Evolutionary conservation across 2,329 filamentous ascomycete species (phyloP), one percentile per base, ranked within the genome.

Genomic region (Talaromyces sp.): DNA sequence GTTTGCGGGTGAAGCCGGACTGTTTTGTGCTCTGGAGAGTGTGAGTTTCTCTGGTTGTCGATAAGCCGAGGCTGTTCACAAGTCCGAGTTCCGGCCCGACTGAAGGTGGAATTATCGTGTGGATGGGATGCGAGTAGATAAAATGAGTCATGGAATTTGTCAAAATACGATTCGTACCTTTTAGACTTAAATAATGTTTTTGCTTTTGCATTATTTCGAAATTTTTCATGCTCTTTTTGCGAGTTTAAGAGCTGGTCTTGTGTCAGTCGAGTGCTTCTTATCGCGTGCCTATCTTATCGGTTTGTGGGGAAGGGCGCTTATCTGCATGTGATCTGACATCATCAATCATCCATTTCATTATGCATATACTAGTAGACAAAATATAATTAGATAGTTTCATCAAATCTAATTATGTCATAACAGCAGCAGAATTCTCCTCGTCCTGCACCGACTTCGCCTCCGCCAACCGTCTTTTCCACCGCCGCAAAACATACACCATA

Each of bases 401-500:
- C n/a, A n/a, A n/a, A 51, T 57, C 26, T 6, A 27, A 57, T 49
- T 54, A 56, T 14, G 21, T 11, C 41, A 21, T 29, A 8, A 46
- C 58, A 1, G n/a, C 49, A 19, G 27, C 32, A 21, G 51, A 21
- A 38, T 49, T 57, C 55, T 57, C 54, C 17, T 54, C 19, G 19
- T 60, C 58, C 21, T 27, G 54, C 26, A 53, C 52, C 26, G 21
- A 13, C 32, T 35, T 29, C 2, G 27, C 29, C 27, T 31, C 29
- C 26, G 21, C 55, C 31, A 61, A 50, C 4, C 51, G 59, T 7
- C 27, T 21, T 26, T 57, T 58, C 75, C 75, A 76, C 62, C 68
- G 61, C 50, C 64, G 64, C 56, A 77, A 71, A 19, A 73, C 59
- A 64, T 73, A 67, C 35, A 77, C 73, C 63, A 76, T 73, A 50